A percentile compares a stretch with the other conserved stretches of the same genome.
These are phyloP conservation scores for Monilinia laxa DNA, from an alignment of 2,329 filamentous ascomycete species.

Conservation along the genomic window DNA sequence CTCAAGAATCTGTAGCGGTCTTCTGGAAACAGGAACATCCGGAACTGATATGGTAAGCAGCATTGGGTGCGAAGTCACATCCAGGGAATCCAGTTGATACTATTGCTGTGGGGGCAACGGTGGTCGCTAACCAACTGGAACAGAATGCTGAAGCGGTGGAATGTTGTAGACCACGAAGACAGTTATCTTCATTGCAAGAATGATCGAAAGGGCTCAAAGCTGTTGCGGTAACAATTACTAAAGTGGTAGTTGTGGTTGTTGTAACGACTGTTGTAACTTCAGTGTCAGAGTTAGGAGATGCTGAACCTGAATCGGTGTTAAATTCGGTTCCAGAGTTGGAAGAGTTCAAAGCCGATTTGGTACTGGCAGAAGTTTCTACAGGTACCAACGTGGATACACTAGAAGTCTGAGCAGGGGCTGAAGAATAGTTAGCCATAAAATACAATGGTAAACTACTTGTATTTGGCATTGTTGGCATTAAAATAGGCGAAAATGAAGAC, in stretches of 20 bases:
- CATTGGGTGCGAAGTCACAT: not conserved
- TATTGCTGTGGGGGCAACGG: not conserved
- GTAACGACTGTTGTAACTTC: constrained; percentile 2
- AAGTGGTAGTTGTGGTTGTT: not conserved
- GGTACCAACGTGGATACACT: not conserved
- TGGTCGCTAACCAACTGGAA: constrained; percentile 8
- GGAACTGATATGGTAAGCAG: constrained; percentile 4
- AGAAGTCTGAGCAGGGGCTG: not conserved
- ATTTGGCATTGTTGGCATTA: not conserved
- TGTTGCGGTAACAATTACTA: not conserved
- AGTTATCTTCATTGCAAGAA: not conserved
- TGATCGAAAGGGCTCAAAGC: not conserved
- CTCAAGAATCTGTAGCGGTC: not conserved
- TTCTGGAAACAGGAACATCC: constrained; percentile 2
- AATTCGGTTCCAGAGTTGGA: not conserved
- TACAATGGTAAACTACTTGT: not conserved
- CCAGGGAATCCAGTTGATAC: not conserved
- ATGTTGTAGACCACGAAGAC: not conserved
- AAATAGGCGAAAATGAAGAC: not conserved
- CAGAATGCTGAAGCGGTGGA: not conserved
- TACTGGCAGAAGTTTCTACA: not conserved
- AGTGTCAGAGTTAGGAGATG: not conserved
- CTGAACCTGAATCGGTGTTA: not conserved
- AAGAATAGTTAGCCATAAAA: not conserved
- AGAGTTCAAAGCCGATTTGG: not conserved